Base-by-base conservation (phyloP, 768 basidiomycete genomes). In the Termitomyces sp. region DNA sequence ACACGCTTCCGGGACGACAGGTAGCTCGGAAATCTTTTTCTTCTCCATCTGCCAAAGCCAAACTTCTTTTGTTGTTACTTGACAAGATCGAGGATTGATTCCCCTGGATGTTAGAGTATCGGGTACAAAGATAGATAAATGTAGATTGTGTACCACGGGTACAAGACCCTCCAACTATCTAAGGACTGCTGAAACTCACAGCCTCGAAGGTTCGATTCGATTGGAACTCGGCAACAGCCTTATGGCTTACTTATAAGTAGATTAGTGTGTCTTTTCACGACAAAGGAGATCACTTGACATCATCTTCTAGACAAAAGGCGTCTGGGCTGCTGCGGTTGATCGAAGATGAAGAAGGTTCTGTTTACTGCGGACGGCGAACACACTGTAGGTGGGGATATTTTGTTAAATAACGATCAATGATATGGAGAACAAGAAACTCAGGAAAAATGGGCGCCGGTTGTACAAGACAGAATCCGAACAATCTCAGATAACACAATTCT, bases 1-100 rank as follows among this genome's bases (percentile, higher is more conserved):
- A 51, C 58, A 47, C 46, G 55, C 49, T 56, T 54, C 53, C 62
- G 60, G 32, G 53, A 52, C 57, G 44, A 59, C 53, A 56, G 63
- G 60, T 57, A 58, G 43, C 60, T 61, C 51, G 16, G 20, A 58
- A 36, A 29, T 41, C 39, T 54, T 58, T 46, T 52, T 39, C 46
- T 53, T 53, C 42, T n/a, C 10, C 57, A 56, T 61, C 50, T 55
- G 59, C 56, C 59, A 53, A 37, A 51, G 5, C 1, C 9, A 2
- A 14, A 36, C 56, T 56, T 54, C 46, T 53, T 56, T 49, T 46
- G 42, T 57, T 22, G 55, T 52, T 22, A 43, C 50, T 50, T 42
- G 56, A 47, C 26, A 22, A 26, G 24, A 47, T 32, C 29, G 26
- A 31, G 10, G 22, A 52, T 10, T n/a, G 36, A 26, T 39, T 6